Conservation (phyloP, 768 basidiomycete genomes). For the Lentinula sp. region DNA sequence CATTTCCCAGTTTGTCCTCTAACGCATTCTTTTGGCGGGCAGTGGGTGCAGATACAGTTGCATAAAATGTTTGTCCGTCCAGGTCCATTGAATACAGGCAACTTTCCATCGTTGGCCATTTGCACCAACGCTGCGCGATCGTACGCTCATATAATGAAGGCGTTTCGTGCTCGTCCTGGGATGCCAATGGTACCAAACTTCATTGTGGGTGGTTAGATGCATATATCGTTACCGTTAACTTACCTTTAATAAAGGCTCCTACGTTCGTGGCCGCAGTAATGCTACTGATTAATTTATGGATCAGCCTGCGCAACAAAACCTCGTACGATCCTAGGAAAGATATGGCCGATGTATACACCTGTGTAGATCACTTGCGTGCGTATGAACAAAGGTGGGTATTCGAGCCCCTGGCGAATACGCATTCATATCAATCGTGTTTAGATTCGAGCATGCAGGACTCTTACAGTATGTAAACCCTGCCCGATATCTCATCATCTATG, state of each 20-base stretch:
- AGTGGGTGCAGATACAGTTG: slow-evolving; percentile 5
- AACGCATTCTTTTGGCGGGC: neutral
- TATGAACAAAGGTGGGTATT: neutral
- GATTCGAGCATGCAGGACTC: slow-evolving; percentile 2
- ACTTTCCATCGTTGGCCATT: slow-evolving; percentile 1
- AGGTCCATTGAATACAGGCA: neutral
- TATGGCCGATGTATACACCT: neutral
- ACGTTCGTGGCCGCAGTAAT: slow-evolving; percentile 2
- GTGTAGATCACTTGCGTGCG: neutral
- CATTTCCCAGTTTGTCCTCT: neutral
- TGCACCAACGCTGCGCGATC: slow-evolving; percentile 10
- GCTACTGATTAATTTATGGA: slow-evolving; percentile 4
- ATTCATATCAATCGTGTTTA: neutral
- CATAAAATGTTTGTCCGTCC: slow-evolving; percentile 4
- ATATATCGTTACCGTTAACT: neutral
- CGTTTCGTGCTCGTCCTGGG: neutral
- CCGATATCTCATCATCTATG: neutral
- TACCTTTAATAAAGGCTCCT: neutral
- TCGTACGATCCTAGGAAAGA: slow-evolving; percentile 3
- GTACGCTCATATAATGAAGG: slow-evolving; percentile 8
- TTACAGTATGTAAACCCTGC: neutral
- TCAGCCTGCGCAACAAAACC: neutral
- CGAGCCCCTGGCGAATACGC: neutral
- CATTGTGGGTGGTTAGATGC: neutral
- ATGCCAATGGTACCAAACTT: neutral